A percentile compares a stretch with the other conserved stretches of the same genome.
phyloP scores from a whole-genome alignment of 371 early-diverging fungal genomes.

The Mortierella sp. region DNA sequence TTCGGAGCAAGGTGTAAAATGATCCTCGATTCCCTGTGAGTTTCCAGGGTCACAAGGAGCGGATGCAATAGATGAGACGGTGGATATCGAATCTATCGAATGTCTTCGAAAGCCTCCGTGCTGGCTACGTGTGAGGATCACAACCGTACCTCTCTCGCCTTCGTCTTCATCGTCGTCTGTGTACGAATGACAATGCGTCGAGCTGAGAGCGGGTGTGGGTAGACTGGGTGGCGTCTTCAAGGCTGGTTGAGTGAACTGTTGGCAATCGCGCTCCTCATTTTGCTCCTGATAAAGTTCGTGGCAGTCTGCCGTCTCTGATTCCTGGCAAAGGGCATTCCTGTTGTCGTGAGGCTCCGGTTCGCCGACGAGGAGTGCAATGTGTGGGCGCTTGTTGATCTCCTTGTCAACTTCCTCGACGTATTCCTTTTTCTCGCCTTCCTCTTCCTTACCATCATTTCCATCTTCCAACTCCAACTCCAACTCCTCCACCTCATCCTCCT shows the following conservation, averaged over 20 bases:
- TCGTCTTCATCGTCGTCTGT: not conserved
- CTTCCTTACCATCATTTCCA: not conserved
- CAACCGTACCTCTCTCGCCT: not conserved
- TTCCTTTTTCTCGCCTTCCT: not conserved
- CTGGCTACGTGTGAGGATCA: not conserved
- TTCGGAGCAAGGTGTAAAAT: not conserved
- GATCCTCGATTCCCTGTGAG: not conserved
- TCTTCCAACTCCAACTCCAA: too few species aligned
- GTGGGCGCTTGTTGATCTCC: not conserved
- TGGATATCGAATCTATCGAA: not conserved
- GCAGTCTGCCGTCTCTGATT: not conserved
- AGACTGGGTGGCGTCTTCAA: not conserved
- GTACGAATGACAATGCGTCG: not conserved
- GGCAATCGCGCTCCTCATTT: not conserved
- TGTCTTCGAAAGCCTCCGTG: not conserved
- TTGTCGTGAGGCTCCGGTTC: not conserved
- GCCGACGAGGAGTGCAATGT: not conserved
- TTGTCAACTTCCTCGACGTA: not conserved
- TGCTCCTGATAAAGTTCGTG: not conserved
- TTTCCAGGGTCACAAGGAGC: not conserved
- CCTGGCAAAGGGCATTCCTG: not conserved
- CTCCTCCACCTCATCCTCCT: too few species aligned
- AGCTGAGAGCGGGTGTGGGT: not conserved
- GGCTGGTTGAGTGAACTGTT: not conserved
- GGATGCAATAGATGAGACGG: not conserved